These are phyloP conservation scores for Lecanoromycetidae sp. DNA, from an alignment of 2,329 filamentous ascomycete species.

Conservation along the genomic window DNA sequence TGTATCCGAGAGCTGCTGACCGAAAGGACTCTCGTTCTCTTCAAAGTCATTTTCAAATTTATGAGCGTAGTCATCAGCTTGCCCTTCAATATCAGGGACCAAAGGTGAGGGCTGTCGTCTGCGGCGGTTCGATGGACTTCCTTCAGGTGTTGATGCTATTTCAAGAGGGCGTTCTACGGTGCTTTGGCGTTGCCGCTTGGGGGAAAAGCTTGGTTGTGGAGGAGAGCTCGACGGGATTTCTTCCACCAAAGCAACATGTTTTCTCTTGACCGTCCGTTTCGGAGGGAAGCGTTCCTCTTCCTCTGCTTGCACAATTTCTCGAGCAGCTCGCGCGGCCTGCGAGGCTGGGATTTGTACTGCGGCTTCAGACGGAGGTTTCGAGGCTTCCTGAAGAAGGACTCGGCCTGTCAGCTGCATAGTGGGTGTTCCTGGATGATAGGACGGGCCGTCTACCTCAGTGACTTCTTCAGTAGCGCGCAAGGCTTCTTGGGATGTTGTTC, in stretches of 20 bases:
- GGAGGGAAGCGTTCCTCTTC: neutral
- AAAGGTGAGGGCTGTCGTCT: conserved; percentile 8
- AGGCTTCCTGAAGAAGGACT: too few species aligned
- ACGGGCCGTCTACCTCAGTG: too few species aligned
- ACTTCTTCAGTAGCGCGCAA: too few species aligned
- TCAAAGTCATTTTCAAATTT: neutral
- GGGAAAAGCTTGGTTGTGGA: neutral
- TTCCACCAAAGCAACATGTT: neutral
- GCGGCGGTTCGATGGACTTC: neutral
- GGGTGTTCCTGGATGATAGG: too few species aligned
- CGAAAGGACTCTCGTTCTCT: neutral
- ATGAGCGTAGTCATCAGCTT: conserved; percentile 2
- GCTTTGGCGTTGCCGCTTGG: conserved; percentile 8
- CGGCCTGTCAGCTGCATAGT: neutral
- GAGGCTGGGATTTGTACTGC: too few species aligned
- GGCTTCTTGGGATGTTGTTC: neutral
- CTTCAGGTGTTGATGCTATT: conserved; percentile 15
- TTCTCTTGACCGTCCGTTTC: too few species aligned
- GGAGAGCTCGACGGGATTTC: conserved; percentile 16
- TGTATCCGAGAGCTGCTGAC: conserved; percentile 1
- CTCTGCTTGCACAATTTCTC: neutral
- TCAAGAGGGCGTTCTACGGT: conserved; percentile 5
- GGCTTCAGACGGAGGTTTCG: too few species aligned
- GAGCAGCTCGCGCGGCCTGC: neutral
- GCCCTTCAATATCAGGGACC: conserved; percentile 1